Conservation (phyloP, 495 filamentous ascomycete species). For the Penicillium maclennaniae region DNA sequence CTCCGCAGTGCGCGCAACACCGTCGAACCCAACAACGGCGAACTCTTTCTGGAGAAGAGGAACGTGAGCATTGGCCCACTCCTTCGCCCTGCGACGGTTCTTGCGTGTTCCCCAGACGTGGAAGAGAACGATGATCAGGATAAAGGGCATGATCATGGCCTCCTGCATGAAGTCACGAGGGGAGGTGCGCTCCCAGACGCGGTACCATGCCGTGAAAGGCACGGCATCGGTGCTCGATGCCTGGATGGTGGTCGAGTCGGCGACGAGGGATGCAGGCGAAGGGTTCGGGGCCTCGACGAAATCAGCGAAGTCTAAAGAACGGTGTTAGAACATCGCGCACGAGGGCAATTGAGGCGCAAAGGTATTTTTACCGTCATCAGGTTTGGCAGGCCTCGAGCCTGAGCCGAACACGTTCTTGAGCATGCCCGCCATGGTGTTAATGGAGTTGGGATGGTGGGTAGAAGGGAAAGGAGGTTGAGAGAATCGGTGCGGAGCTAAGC, state of each 20-base stretch:
- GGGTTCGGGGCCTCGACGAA: constrained; percentile 67
- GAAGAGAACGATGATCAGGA: constrained; percentile 67
- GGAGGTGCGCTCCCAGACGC: constrained; percentile 83
- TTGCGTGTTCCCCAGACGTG: constrained; percentile 78
- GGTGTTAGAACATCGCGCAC: constrained; percentile 3
- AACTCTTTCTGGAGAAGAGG: constrained; percentile 75
- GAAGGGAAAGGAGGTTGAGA: constrained; percentile 31
- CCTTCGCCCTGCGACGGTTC: constrained; percentile 74
- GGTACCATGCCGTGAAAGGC: constrained; percentile 94
- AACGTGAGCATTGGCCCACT: constrained; percentile 74
- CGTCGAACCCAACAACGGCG: constrained; percentile 77
- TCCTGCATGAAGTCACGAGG: constrained; percentile 82
- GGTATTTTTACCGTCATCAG: constrained; percentile 59
- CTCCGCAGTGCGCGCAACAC: constrained; percentile 36
- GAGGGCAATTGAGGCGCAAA: constrained; percentile 4
- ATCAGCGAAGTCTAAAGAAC: constrained; percentile 67
- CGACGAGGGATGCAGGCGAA: constrained; percentile 49
- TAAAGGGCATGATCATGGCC: constrained; percentile 70
- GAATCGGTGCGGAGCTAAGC: constrained; percentile 30
- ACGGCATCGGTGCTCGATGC: constrained; percentile 44
- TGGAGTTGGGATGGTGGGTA: constrained; percentile 14
- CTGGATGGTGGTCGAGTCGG: constrained; percentile 38
- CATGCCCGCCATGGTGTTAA: constrained; percentile 58
- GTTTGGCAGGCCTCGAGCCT: constrained; percentile 47
- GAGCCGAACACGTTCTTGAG: constrained; percentile 65